Evolutionary conservation across 164 flowering plant species (phyloP).

Genomic region (Litsea cubeba): DNA sequence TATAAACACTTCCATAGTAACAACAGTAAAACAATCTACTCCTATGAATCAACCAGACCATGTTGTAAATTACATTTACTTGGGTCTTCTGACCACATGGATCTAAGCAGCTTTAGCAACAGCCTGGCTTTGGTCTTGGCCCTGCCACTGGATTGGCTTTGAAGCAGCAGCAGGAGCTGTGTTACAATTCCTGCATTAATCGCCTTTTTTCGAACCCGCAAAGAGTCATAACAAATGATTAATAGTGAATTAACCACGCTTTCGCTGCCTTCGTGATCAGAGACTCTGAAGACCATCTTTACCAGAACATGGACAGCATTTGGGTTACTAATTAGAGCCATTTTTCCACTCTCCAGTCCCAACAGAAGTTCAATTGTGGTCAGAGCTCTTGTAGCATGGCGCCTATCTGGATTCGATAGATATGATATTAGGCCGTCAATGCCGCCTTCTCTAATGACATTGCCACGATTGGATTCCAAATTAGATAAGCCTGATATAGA

Average conservation of each 20-base stretch:
- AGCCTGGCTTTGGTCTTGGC: conserved; percentile 57
- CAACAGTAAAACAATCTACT: not conserved
- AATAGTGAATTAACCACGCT: conserved; percentile 45
- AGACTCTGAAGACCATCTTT: conserved; percentile 60
- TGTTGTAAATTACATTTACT: conserved; percentile 10
- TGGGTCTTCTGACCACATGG: conserved; percentile 33
- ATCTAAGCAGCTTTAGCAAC: conserved; percentile 65
- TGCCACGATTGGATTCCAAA: conserved; percentile 24
- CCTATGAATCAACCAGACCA: conserved; percentile 7
- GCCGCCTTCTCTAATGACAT: conserved; percentile 30
- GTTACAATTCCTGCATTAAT: conserved; percentile 51
- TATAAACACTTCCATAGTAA: not conserved
- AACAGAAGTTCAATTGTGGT: conserved; percentile 40
- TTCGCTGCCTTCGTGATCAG: conserved; percentile 55
- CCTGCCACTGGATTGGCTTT: conserved; percentile 57
- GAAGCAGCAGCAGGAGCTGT: conserved; percentile 58
- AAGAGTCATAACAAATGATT: conserved; percentile 33
- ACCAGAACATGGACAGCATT: conserved; percentile 40
- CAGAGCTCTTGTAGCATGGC: conserved; percentile 28
- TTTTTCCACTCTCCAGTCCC: conserved; percentile 31
- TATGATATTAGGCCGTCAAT: conserved; percentile 33
- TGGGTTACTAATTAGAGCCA: conserved; percentile 26
- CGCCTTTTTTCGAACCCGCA: conserved; percentile 38
- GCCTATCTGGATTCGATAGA: conserved; percentile 18
- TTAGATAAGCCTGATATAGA: conserved; percentile 38